Conservation (phyloP, 2,329 filamentous ascomycete species). For the Exophiala spinifera region DNA sequence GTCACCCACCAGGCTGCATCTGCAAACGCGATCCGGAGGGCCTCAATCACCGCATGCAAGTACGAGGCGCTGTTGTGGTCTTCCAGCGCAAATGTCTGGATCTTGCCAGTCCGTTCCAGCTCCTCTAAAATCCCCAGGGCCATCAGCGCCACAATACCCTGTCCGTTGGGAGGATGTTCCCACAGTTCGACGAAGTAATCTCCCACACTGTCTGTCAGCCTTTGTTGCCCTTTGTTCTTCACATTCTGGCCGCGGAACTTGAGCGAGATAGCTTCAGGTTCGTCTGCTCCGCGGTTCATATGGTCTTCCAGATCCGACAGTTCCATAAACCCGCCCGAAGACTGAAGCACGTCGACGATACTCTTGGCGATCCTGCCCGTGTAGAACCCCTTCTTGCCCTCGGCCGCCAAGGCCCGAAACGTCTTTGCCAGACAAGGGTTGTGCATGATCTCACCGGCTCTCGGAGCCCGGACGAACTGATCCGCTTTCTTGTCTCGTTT, state of each 20-base stretch:
- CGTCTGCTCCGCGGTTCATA: slow-evolving; percentile 67
- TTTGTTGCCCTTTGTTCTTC: slow-evolving; percentile 44
- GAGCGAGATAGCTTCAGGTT: slow-evolving; percentile 80
- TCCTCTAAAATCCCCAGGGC: slow-evolving; percentile 87
- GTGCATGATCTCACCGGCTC: slow-evolving; percentile 81
- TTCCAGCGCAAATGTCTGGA: slow-evolving; percentile 64
- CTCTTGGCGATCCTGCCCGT: slow-evolving; percentile 76
- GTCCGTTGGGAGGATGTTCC: slow-evolving; percentile 96
- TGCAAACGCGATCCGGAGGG: slow-evolving; percentile 82
- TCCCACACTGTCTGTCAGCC: slow-evolving; percentile 20
- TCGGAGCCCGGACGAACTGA: slow-evolving; percentile 71
- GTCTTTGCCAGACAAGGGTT: slow-evolving; percentile 78
- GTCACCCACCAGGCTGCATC: slow-evolving; percentile 89
- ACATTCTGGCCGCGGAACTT: slow-evolving; percentile 68
- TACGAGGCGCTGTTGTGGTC: slow-evolving; percentile 82
- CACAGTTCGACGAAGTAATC: slow-evolving; percentile 66
- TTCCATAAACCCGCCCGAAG: slow-evolving; percentile 73
- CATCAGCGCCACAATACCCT: slow-evolving; percentile 93
- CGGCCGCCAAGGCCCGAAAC: slow-evolving; percentile 70
- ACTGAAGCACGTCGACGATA: slow-evolving; percentile 72
- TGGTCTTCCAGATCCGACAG: slow-evolving; percentile 79
- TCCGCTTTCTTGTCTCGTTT: slow-evolving; percentile 68
- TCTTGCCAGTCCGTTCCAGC: slow-evolving; percentile 70
- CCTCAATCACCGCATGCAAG: slow-evolving; percentile 83
- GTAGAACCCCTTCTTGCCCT: slow-evolving; percentile 92